These are phyloP conservation scores for Hypsizygus marmoreus DNA, from an alignment of 768 basidiomycete genomes.

Conservation along the genomic window DNA sequence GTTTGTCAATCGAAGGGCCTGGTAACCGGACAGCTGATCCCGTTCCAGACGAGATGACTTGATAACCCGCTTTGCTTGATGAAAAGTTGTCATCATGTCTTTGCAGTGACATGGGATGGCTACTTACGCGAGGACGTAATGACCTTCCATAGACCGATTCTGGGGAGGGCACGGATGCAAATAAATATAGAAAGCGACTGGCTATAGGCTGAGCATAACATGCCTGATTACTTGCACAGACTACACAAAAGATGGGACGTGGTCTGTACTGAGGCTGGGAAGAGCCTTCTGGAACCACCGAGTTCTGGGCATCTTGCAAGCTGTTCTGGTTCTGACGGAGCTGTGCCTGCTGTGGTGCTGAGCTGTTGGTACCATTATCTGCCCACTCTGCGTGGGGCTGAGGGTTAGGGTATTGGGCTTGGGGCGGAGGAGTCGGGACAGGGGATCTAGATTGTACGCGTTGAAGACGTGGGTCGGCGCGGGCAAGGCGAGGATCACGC, in stretches of 20 bases:
- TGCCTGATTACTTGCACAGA: constrained; percentile 99
- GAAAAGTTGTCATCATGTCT: constrained; percentile 14
- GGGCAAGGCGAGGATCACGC: constrained; percentile 78
- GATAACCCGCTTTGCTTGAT: constrained; percentile 83
- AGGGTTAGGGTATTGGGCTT: constrained; percentile 18
- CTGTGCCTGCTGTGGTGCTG: constrained; percentile 12
- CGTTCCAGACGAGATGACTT: constrained; percentile 93
- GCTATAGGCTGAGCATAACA: constrained; percentile 24
- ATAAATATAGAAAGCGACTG: constrained; percentile 16
- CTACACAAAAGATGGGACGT: constrained; percentile 91
- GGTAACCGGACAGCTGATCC: constrained; percentile 97
- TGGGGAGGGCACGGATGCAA: no score
- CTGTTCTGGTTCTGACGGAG: not conserved
- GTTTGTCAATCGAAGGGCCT: constrained; percentile 94
- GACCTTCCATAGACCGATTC: constrained; percentile 99
- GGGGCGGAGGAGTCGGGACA: constrained; percentile 32
- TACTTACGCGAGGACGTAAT: constrained; percentile 84
- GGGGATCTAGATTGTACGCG: constrained; percentile 43
- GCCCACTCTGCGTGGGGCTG: constrained; percentile 22
- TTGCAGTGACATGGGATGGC: not conserved
- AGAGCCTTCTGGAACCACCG: not conserved
- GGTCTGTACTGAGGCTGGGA: constrained; percentile 48
- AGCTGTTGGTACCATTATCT: constrained; percentile 24
- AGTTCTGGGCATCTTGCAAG: constrained; percentile 6
- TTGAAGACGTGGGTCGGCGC: constrained; percentile 67